Evolutionary conservation across 2,329 filamentous ascomycete genomes (phyloP).

Genomic region (Mycosphaerella arachidis): DNA sequence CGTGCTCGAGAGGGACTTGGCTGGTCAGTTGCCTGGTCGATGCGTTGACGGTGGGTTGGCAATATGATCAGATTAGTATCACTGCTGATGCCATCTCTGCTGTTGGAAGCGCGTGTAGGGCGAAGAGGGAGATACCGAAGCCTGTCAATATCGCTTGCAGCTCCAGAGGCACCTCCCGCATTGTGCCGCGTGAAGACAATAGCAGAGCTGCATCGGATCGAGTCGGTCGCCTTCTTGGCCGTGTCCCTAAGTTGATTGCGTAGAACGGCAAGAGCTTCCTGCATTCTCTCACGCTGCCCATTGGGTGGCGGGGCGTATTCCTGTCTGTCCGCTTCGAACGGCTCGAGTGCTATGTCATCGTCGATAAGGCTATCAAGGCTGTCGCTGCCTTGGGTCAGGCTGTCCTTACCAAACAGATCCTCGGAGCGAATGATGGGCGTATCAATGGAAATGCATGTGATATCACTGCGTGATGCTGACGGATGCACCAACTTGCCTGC

Average conservation of each 20-base stretch:
- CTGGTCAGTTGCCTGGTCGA: conserved; percentile 2
- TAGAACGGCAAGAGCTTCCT: conserved; percentile 7
- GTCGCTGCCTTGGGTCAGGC: neutral
- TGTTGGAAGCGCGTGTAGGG: conserved; percentile 1
- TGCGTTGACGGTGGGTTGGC: conserved; percentile 16
- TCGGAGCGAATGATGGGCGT: conserved; percentile 17
- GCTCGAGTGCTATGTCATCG: neutral
- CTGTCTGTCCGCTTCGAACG: neutral
- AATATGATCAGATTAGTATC: conserved; percentile 19
- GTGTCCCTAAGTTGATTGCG: conserved; percentile 4
- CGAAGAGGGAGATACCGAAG: conserved; percentile 23
- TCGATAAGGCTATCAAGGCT: neutral
- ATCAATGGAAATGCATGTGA: neutral
- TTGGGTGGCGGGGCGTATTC: neutral
- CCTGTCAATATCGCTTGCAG: conserved; percentile 2
- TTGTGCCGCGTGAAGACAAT: conserved; percentile 17
- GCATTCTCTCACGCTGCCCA: conserved; percentile 5
- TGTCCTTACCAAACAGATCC: conserved; percentile 18
- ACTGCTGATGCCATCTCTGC: conserved; percentile 7
- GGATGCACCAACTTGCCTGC: conserved; percentile 10
- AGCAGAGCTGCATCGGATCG: conserved; percentile 13
- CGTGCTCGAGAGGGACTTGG: conserved; percentile 1
- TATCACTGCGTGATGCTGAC: conserved; percentile 8
- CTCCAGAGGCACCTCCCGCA: neutral
- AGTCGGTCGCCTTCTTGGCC: neutral